Conservation (phyloP, 805 yeast species). For the Lachancea nothofagi region DNA sequence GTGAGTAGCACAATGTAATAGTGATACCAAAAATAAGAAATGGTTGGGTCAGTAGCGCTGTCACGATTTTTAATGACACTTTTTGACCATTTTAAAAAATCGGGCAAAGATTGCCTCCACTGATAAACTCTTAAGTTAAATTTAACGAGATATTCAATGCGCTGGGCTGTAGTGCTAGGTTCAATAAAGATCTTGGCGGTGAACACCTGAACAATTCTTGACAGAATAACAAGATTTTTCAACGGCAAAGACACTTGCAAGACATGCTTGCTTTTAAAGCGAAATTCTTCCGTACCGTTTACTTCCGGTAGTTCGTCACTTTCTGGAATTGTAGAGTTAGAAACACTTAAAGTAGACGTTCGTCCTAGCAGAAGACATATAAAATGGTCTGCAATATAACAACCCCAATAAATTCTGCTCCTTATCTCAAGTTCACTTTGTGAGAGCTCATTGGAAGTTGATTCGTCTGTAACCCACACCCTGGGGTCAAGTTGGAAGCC, state of each 20-base stretch:
- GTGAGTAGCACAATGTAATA: conserved; percentile 56
- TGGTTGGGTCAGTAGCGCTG: conserved; percentile 45
- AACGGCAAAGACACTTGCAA: conserved; percentile 32
- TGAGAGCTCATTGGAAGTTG: conserved; percentile 36
- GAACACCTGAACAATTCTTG: conserved; percentile 36
- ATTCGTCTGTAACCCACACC: conserved; percentile 45
- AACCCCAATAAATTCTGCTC: conserved; percentile 62
- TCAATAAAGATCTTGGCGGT: conserved; percentile 33
- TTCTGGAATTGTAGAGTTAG: conserved; percentile 57
- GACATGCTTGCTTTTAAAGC: conserved; percentile 34
- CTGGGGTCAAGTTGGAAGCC: conserved; percentile 60
- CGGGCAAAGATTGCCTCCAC: conserved; percentile 49
- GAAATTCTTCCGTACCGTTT: conserved; percentile 56
- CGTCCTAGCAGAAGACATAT: conserved; percentile 55
- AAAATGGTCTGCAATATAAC: conserved; percentile 59
- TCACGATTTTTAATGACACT: conserved; percentile 38
- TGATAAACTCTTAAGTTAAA: conserved; percentile 45
- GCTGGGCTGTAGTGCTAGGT: conserved; percentile 29
- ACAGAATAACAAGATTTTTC: conserved; percentile 41
- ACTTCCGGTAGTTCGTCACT: conserved; percentile 55
- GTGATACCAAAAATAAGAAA: conserved; percentile 48
- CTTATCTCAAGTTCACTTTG: conserved; percentile 51
- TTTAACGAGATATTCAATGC: conserved; percentile 35
- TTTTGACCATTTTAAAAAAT: conserved; percentile 45
- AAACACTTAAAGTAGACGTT: conserved; percentile 48